Percentiles rank a stretch among this genome's conserved stretches.
Evolutionary conservation across 1,284 basidiomycete genomes (phyloP).

Genomic region (Apiotrichum akiyoshidainum): DNA sequence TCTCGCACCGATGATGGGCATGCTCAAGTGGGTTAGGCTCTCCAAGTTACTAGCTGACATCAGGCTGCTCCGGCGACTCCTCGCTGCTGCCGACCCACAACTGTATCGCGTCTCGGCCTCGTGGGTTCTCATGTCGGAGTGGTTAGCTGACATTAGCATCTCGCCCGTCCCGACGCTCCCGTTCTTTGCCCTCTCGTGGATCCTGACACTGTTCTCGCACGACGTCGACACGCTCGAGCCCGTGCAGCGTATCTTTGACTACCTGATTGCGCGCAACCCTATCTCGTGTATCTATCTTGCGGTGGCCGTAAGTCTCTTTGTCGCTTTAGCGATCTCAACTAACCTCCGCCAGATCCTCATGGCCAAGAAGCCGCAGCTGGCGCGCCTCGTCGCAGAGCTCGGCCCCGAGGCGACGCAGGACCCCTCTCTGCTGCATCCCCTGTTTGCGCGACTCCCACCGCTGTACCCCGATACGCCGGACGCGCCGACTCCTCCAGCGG

Average conservation of each 20-base stretch:
- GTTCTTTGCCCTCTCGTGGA: conserved; percentile 77
- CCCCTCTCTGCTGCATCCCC: conserved; percentile 62
- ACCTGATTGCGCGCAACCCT: conserved; percentile 75
- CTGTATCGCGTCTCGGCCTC: conserved; percentile 57
- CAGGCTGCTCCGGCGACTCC: conserved; percentile 67
- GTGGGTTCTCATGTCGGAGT: conserved; percentile 49
- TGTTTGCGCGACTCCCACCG: conserved; percentile 68
- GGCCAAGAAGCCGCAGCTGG: conserved; percentile 47
- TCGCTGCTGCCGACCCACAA: conserved; percentile 67
- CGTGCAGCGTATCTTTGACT: conserved; percentile 86
- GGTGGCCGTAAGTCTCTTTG: conserved; percentile 67
- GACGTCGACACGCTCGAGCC: conserved; percentile 78
- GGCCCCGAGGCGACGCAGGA: conserved; percentile 40
- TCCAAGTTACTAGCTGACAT: neutral
- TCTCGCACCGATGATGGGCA: conserved; percentile 77
- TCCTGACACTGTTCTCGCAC: conserved; percentile 86
- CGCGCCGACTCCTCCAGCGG: conserved; percentile 10
- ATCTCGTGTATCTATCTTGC: conserved; percentile 75
- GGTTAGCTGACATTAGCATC: conserved; percentile 19
- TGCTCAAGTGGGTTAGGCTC: conserved; percentile 60
- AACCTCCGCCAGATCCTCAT: conserved; percentile 44
- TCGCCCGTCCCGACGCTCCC: conserved; percentile 42
- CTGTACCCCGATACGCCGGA: conserved; percentile 53
- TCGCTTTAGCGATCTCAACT: neutral
- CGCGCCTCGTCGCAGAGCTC: conserved; percentile 32